phyloP scores from a whole-genome alignment of 2,329 filamentous ascomycete genomes.

The Claviceps pusilla region DNA sequence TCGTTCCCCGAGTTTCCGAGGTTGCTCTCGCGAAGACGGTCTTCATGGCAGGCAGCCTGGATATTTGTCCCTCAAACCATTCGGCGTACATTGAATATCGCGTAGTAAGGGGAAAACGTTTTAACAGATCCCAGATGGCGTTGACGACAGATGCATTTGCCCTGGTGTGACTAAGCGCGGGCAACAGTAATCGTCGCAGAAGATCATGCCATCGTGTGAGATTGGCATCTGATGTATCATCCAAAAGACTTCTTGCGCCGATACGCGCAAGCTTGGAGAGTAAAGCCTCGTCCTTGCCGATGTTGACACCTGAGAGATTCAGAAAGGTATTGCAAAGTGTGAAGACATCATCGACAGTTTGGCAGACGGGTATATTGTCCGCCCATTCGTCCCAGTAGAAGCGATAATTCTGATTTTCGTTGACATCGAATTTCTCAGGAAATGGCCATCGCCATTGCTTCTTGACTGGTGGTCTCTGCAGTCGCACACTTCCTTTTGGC shows the following conservation, averaged over 20 bases:
- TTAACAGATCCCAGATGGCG: slow-evolving; percentile 72
- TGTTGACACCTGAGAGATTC: slow-evolving; percentile 74
- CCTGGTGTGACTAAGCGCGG: slow-evolving; percentile 72
- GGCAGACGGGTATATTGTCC: slow-evolving; percentile 84
- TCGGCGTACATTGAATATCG: slow-evolving; percentile 86
- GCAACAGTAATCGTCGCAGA: slow-evolving; percentile 69
- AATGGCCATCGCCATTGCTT: slow-evolving; percentile 71
- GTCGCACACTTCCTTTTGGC: slow-evolving; percentile 53
- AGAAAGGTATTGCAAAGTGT: slow-evolving; percentile 70
- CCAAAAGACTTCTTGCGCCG: slow-evolving; percentile 56
- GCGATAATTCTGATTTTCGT: slow-evolving; percentile 64
- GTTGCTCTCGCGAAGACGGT: slow-evolving; percentile 62
- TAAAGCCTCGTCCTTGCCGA: slow-evolving; percentile 67
- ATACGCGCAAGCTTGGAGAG: slow-evolving; percentile 76
- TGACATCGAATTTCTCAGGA: slow-evolving; percentile 60
- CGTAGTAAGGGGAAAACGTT: slow-evolving; percentile 57
- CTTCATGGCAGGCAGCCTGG: slow-evolving; percentile 61
- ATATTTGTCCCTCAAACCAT: slow-evolving; percentile 73
- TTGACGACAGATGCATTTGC: slow-evolving; percentile 73
- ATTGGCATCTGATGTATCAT: slow-evolving; percentile 58
- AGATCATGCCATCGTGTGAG: slow-evolving; percentile 69
- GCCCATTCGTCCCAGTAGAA: slow-evolving; percentile 98
- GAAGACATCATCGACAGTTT: slow-evolving; percentile 81
- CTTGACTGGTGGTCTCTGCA: slow-evolving; percentile 43
- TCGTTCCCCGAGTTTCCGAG: slow-evolving; percentile 65